Evolutionary conservation across 1,139 yeast genomes (phyloP), one percentile per base, ranked within the genome.

Genomic region (Suzukiozyma palmioleophila): DNA sequence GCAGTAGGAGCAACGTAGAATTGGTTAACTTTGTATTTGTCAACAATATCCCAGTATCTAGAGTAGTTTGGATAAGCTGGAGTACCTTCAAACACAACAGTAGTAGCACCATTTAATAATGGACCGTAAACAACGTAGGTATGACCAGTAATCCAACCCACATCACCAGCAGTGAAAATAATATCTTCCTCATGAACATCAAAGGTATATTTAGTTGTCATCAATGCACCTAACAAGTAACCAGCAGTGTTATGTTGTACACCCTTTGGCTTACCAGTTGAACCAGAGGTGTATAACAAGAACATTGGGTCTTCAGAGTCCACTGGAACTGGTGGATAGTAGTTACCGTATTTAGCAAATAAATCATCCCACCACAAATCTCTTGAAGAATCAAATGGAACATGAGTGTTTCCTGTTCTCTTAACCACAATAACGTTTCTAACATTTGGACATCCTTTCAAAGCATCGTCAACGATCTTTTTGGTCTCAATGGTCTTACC

Each of bases 1-100:
- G 95, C 95, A 22, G 96, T 86, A 49, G 96, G 96, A 1, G 96
- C 95, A 47, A 86, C 92, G 57, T 86, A 86, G 59, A 86, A 86
- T 56, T 85, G 95, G 39, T 84, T 84, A 31, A 83, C 89, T 60
- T 79, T 78, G 66, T 85, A 77, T 54, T 76, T 64, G 57, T 86
- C 90, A 44, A 85, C 84, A 54, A 86, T 84, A 48, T 85, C 85
- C 92, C 92, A 85, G 57, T 82, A 83, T 62, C 95, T 77, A 8
- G 89, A 81, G 57, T 69, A 84, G 54, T 79, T 74, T 41, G 95
- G 94, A 62, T 84, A 83, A 14, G 90, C 87, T 4, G 95, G 95
- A 8, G 95, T 85, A 47, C 94, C 92, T 67, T 85, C 94, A 59
- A 83, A 85, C 11, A 85, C 86, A 22, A 85, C 84, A 3, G 92